Evolutionary conservation across 495 filamentous ascomycete genomes (phyloP).

Genomic region (Tuber aestivum): DNA sequence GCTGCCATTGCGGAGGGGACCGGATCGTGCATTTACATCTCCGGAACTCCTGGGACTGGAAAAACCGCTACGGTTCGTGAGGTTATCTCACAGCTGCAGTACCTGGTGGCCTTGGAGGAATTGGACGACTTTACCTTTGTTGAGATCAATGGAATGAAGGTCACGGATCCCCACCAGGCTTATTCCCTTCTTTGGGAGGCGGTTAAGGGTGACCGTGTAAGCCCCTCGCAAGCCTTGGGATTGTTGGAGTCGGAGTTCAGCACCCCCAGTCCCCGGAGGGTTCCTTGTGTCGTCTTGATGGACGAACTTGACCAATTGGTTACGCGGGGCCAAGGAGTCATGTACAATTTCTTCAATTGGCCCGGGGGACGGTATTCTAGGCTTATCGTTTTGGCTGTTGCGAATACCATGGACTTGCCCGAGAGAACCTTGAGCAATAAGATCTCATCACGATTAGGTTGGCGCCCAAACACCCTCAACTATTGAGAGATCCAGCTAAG

Average conservation of each 20-base stretch:
- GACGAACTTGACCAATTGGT: conserved; percentile 98
- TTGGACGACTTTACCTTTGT: conserved; percentile 99
- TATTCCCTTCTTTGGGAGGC: conserved; percentile 97
- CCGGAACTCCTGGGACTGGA: conserved; percentile 97
- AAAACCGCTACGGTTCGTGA: conserved; percentile 98
- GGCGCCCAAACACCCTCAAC: conserved; percentile 7
- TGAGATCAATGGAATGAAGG: conserved; percentile 99
- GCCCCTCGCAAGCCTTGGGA: conserved; percentile 81
- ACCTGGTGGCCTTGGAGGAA: conserved; percentile 77
- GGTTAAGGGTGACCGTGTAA: conserved; percentile 84
- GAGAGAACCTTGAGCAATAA: conserved; percentile 97
- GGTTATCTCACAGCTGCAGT: conserved; percentile 81
- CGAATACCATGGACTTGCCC: conserved; percentile 98
- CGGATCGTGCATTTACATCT: conserved; percentile 96
- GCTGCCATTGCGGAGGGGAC: conserved; percentile 89
- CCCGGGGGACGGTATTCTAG: conserved; percentile 84
- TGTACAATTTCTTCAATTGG: conserved; percentile 99
- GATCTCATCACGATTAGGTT: conserved; percentile 81
- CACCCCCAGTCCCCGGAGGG: conserved; percentile 76
- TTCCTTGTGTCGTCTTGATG: conserved; percentile 97
- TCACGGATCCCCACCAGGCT: conserved; percentile 94
- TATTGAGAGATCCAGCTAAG: neutral
- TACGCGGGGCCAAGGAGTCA: conserved; percentile 94
- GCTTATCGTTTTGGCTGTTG: conserved; percentile 92
- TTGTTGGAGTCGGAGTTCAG: conserved; percentile 88